Conservation (phyloP, 441 rosid genomes). For the Eutrema salsugineum region DNA sequence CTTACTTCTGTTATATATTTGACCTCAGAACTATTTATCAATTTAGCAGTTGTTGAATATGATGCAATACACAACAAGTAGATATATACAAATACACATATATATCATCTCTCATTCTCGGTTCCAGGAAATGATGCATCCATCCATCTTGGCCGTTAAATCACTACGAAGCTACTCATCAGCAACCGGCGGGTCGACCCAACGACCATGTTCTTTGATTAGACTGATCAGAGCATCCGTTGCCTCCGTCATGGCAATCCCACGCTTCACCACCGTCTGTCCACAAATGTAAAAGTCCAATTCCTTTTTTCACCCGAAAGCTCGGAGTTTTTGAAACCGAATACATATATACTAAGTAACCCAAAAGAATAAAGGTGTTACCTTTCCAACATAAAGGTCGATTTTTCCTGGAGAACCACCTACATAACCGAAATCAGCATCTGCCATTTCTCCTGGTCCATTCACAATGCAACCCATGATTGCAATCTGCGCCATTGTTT, state of each 20-base stretch:
- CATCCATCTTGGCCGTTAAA: background rate
- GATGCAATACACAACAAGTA: conserved; percentile 10
- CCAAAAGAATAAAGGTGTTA: conserved; percentile 11
- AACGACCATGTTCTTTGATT: conserved; percentile 90
- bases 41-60: conserved; percentile 12
- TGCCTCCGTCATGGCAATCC: conserved; percentile 81
- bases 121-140: background rate
- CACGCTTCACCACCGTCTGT: conserved; percentile 96
- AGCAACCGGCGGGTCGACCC: conserved; percentile 85
- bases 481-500: conserved; percentile 52
- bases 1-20: background rate
- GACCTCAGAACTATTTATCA: background rate
- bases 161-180: conserved; percentile 34
- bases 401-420: conserved; percentile 98
- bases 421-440: conserved; percentile 95
- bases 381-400: conserved; percentile 96
- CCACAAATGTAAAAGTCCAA: background rate
- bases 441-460: conserved; percentile 99
- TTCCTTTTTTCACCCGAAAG: background rate
- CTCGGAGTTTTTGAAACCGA: background rate
- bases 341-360: background rate
- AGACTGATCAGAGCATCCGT: conserved; percentile 87
- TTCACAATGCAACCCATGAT: conserved; percentile 99
- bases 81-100: background rate
- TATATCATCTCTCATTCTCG: background rate